Conservation (phyloP, 768 basidiomycete species). For the Lactifluus subvellereus region DNA sequence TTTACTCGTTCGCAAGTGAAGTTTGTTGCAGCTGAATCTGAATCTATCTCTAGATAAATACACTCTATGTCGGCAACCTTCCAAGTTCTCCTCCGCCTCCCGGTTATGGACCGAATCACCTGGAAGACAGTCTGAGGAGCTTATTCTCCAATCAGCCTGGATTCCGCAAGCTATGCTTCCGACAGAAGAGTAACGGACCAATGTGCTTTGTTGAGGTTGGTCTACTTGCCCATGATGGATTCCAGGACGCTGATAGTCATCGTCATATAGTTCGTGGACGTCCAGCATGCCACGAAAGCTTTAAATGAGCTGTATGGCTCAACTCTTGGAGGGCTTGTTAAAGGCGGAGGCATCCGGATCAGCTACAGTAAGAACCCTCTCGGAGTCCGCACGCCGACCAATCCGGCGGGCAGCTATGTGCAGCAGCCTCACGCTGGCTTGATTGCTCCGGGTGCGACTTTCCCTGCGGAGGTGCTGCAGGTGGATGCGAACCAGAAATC, state of each 20-base stretch:
- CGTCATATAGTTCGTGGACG: conserved; percentile 76
- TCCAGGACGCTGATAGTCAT: not conserved
- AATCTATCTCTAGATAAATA: conserved; percentile 64
- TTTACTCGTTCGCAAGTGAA: not conserved
- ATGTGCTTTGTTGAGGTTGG: conserved; percentile 98
- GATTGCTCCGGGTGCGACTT: conserved; percentile 14
- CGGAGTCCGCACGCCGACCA: conserved; percentile 81
- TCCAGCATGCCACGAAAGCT: conserved; percentile 76
- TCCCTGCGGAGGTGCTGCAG: conserved; percentile 19
- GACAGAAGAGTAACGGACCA: conserved; percentile 95
- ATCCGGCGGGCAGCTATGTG: conserved; percentile 28
- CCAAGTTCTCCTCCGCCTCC: conserved; percentile 71
- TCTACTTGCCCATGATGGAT: not conserved
- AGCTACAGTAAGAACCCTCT: conserved; percentile 98
- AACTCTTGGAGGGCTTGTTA: conserved; percentile 85
- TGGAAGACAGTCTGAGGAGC: conserved; percentile 82
- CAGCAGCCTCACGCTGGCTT: conserved; percentile 27
- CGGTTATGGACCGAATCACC: conserved; percentile 68
- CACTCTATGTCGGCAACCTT: conserved; percentile 97
- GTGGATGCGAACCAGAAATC: conserved; percentile 25
- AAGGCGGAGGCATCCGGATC: conserved; percentile 91
- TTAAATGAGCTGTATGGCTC: conserved; percentile 87
- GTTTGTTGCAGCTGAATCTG: not conserved
- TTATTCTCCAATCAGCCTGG: conserved; percentile 77
- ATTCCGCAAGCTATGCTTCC: conserved; percentile 87